These are phyloP conservation scores for Spathaspora sp. DNA, from an alignment of 1,139 yeast species.

Conservation along the genomic window DNA sequence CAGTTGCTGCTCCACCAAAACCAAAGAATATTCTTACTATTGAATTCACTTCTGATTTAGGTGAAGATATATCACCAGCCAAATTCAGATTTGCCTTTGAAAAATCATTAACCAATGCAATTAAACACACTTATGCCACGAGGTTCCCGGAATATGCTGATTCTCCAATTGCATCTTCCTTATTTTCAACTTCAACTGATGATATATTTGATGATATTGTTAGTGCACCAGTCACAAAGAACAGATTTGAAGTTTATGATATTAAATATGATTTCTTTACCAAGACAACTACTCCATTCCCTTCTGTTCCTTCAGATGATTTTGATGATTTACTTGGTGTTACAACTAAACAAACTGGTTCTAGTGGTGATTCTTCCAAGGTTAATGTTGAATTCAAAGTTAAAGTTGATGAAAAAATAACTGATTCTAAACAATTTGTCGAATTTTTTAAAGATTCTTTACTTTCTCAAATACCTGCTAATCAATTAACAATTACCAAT, in stretches of 20 bases:
- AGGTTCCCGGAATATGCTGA: conserved; percentile 45
- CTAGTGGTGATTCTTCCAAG: conserved; percentile 10
- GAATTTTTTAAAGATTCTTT: conserved; percentile 32
- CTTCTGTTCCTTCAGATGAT: conserved; percentile 16
- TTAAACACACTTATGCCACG: conserved; percentile 38
- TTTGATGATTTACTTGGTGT: conserved; percentile 52
- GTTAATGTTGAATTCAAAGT: conserved; percentile 50
- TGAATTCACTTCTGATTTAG: conserved; percentile 27
- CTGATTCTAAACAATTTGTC: conserved; percentile 39
- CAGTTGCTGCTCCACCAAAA: conserved; percentile 18
- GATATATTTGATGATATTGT: conserved; percentile 67
- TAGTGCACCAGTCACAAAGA: conserved; percentile 54
- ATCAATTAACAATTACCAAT: conserved; percentile 15
- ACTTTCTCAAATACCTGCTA: conserved; percentile 31
- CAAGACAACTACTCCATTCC: conserved; percentile 12
- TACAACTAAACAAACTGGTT: conserved; percentile 16
- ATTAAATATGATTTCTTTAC: conserved; percentile 27
- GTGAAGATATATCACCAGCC: conserved; percentile 23
- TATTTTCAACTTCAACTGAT: conserved; percentile 31
- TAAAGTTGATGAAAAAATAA: conserved; percentile 31
- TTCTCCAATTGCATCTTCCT: conserved; percentile 38
- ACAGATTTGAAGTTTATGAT: conserved; percentile 52
- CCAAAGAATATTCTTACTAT: conserved; percentile 31
- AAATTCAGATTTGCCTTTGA: conserved; percentile 33
- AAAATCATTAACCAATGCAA: conserved; percentile 30